Evolutionary conservation across 148 eudicot genomes (phyloP).

Genomic region (Bassia scoparia): DNA sequence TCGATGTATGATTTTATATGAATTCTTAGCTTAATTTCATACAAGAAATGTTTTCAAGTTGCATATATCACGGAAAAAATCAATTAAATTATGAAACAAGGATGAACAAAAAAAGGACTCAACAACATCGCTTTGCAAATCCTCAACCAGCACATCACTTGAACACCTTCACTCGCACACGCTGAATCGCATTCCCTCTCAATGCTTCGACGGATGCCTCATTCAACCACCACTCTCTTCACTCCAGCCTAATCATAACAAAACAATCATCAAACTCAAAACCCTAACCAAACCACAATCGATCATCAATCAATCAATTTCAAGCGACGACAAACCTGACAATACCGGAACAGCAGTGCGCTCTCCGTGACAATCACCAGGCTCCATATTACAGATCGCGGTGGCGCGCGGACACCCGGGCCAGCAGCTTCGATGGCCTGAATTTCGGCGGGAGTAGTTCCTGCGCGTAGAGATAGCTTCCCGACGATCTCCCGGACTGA

Average conservation of each 20-base stretch:
- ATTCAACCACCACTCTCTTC: slow-evolving; percentile 78
- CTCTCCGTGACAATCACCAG: slow-evolving; percentile 81
- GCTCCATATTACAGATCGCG: slow-evolving; percentile 90
- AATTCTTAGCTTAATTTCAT: no score
- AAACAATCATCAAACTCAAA: background rate
- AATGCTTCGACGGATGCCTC: slow-evolving; percentile 84
- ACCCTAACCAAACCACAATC: background rate
- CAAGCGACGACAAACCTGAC: slow-evolving; percentile 47
- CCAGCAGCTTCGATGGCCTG: slow-evolving; percentile 74
- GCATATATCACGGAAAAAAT: background rate
- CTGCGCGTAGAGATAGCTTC: slow-evolving; percentile 85
- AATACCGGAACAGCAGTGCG: slow-evolving; percentile 58
- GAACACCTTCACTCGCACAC: slow-evolving; percentile 66
- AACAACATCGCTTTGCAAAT: slow-evolving; percentile 53
- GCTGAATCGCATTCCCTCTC: slow-evolving; percentile 78
- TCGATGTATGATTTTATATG: no score
- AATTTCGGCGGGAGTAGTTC: slow-evolving; percentile 91
- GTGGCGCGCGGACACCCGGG: slow-evolving; percentile 52
- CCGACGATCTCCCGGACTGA: slow-evolving; percentile 52
- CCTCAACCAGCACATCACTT: slow-evolving; percentile 96
- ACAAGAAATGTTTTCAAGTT: no score
- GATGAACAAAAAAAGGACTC: slow-evolving; percentile 37
- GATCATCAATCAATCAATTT: background rate
- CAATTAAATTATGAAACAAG: background rate
- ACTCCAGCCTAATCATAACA: slow-evolving; percentile 71